Evolutionary conservation across 768 basidiomycete genomes (phyloP).

Genomic region (Auricularia auricula-judae): DNA sequence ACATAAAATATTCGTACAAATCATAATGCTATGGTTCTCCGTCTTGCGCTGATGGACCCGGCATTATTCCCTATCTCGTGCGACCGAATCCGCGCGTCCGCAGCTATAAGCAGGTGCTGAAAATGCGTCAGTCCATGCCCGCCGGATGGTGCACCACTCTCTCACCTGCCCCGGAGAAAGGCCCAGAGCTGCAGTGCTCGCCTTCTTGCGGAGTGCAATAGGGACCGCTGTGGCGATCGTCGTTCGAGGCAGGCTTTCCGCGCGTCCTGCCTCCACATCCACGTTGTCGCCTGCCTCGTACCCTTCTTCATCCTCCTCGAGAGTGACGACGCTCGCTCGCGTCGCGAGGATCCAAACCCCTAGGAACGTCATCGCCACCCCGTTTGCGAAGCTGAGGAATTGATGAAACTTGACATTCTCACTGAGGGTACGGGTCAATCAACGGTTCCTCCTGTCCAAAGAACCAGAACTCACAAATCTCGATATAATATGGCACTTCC

Average conservation of each 20-base stretch:
- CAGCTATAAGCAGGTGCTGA: background rate
- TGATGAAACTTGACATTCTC: slow-evolving; percentile 69
- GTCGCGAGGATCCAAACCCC: slow-evolving; percentile 80
- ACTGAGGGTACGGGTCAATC: slow-evolving; percentile 2
- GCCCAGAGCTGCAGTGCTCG: background rate
- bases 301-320: slow-evolving; percentile 18
- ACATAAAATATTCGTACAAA: background rate
- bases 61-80: background rate
- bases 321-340: slow-evolving; percentile 11
- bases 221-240: background rate
- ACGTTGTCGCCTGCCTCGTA: slow-evolving; percentile 16
- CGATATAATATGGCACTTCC: slow-evolving; percentile 91
- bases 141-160: background rate
- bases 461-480: slow-evolving; percentile 44
- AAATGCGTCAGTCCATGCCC: background rate
- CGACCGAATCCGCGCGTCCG: background rate
- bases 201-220: background rate
- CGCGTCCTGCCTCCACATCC: slow-evolving; percentile 4
- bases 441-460: background rate
- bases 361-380: slow-evolving; percentile 77
- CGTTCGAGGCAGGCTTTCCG: background rate
- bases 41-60: background rate
- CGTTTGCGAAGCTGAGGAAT: slow-evolving; percentile 75
- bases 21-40: background rate
- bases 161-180: background rate